These are phyloP conservation scores for Waltiozyma sp. DNA, from an alignment of 1,139 yeast species.

Conservation along the genomic window DNA sequence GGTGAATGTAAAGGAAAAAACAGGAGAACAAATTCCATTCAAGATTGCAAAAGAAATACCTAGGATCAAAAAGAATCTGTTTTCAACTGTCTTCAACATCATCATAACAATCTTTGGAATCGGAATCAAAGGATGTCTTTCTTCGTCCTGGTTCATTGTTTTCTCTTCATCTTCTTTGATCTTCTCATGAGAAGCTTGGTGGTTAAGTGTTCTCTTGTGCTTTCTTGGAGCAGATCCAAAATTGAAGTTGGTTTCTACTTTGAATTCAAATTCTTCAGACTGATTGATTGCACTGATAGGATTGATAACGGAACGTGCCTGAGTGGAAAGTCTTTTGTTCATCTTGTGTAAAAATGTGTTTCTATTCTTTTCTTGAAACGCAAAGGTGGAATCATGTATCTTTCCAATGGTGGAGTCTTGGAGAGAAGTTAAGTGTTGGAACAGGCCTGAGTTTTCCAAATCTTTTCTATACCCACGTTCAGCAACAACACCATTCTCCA, in stretches of 20 bases:
- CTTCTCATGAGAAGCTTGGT: conserved; percentile 1
- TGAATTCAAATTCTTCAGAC: conserved; percentile 1
- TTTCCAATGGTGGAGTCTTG: conserved; percentile 9
- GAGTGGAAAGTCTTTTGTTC: conserved; percentile 11
- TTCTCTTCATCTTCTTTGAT: conserved; percentile 3
- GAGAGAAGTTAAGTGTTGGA: conserved; percentile 9
- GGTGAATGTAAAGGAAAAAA: conserved; percentile 71
- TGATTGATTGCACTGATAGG: conserved; percentile 8
- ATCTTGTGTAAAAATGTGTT: conserved; percentile 3
- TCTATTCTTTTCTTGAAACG: neutral
- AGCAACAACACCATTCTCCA: conserved; percentile 47
- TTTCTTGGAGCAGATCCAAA: neutral
- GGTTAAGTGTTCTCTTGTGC: conserved; percentile 3
- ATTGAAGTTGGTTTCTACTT: conserved; percentile 4
- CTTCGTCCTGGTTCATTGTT: conserved; percentile 1
- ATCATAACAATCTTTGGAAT: conserved; percentile 26
- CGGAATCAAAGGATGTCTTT: conserved; percentile 19
- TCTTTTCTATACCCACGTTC: conserved; percentile 31
- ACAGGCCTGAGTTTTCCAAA: conserved; percentile 18
- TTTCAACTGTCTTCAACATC: conserved; percentile 26
- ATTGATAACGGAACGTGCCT: conserved; percentile 10
- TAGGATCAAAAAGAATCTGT: conserved; percentile 27
- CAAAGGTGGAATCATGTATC: neutral
- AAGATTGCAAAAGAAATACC: conserved; percentile 46
- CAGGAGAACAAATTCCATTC: conserved; percentile 60